phyloP scores from a whole-genome alignment of 1,139 yeast genomes.

The Yamadazyma songkhlaensis region DNA sequence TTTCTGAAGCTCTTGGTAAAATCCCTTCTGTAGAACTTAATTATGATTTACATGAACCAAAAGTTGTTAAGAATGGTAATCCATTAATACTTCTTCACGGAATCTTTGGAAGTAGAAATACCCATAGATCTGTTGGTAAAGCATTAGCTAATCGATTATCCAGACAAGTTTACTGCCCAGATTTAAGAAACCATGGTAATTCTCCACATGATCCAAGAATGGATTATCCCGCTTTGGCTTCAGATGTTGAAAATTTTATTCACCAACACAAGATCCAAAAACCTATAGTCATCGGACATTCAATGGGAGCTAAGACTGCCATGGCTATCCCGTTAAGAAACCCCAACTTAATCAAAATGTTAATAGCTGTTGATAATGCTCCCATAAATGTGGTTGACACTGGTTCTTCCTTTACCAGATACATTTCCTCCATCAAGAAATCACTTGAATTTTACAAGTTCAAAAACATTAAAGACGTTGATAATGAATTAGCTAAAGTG shows the following conservation, averaged over 20 bases:
- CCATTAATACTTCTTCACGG: conserved; percentile 87
- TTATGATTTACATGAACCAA: conserved; percentile 30
- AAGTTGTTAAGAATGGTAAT: conserved; percentile 13
- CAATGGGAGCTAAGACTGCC: conserved; percentile 96
- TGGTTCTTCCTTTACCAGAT: conserved; percentile 55
- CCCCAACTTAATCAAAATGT: conserved; percentile 60
- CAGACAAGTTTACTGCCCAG: conserved; percentile 65
- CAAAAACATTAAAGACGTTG: conserved; percentile 64
- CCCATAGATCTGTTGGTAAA: conserved; percentile 74
- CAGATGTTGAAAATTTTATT: conserved; percentile 77
- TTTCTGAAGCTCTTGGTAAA: conserved; percentile 6
- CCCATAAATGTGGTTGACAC: conserved; percentile 68
- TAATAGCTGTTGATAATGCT: conserved; percentile 86
- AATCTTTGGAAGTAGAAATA: conserved; percentile 76
- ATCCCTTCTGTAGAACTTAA: conserved; percentile 29
- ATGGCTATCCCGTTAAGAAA: conserved; percentile 80
- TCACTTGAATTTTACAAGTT: conserved; percentile 46
- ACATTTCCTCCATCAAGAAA: conserved; percentile 59
- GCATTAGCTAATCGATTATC: conserved; percentile 37
- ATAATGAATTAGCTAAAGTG: conserved; percentile 55
- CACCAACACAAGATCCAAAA: conserved; percentile 37
- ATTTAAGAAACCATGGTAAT: conserved; percentile 88
- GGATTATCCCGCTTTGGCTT: conserved; percentile 79
- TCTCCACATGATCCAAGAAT: conserved; percentile 72
- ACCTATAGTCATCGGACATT: conserved; percentile 83